These are phyloP conservation scores for Monilinia aucupariae DNA, from an alignment of 2,329 filamentous ascomycete genomes.

Conservation along the genomic window DNA sequence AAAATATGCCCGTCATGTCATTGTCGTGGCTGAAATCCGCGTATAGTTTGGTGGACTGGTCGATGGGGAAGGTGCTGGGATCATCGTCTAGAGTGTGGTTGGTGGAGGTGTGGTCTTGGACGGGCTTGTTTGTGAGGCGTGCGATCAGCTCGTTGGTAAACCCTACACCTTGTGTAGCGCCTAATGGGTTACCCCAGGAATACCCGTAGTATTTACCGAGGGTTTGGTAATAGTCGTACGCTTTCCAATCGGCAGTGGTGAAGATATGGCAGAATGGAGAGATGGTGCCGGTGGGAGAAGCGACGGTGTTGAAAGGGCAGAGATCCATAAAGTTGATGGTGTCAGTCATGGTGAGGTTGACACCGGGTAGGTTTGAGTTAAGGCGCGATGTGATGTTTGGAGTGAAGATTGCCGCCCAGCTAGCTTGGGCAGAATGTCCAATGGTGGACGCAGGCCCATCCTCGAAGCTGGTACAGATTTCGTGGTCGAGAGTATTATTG, in stretches of 20 bases:
- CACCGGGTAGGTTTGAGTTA: constrained; percentile 62
- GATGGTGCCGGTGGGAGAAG: constrained; percentile 47
- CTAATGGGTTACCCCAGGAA: constrained; percentile 69
- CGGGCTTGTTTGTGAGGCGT: constrained; percentile 63
- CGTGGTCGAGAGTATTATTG: constrained; percentile 81
- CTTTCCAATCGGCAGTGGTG: constrained; percentile 63
- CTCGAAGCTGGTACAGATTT: constrained; percentile 66
- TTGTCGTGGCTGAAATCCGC: constrained; percentile 94
- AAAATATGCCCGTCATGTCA: constrained; percentile 71
- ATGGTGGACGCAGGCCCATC: constrained; percentile 46
- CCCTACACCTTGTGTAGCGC: constrained; percentile 79
- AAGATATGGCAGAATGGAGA: constrained; percentile 77
- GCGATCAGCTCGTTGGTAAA: constrained; percentile 85
- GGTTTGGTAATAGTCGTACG: constrained; percentile 76
- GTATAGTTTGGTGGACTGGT: constrained; percentile 55
- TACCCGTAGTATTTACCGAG: constrained; percentile 83
- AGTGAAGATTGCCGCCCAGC: constrained; percentile 60
- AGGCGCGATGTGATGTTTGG: constrained; percentile 63
- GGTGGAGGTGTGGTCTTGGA: constrained; percentile 67
- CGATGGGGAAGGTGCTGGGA: constrained; percentile 66
- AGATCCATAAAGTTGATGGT: constrained; percentile 78
- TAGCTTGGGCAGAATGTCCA: constrained; percentile 46
- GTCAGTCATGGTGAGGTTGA: constrained; percentile 57
- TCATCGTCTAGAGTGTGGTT: constrained; percentile 71
- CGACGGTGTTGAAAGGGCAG: constrained; percentile 80